phyloP scores from a whole-genome alignment of 306 rosid species.

The Delonix regia region DNA sequence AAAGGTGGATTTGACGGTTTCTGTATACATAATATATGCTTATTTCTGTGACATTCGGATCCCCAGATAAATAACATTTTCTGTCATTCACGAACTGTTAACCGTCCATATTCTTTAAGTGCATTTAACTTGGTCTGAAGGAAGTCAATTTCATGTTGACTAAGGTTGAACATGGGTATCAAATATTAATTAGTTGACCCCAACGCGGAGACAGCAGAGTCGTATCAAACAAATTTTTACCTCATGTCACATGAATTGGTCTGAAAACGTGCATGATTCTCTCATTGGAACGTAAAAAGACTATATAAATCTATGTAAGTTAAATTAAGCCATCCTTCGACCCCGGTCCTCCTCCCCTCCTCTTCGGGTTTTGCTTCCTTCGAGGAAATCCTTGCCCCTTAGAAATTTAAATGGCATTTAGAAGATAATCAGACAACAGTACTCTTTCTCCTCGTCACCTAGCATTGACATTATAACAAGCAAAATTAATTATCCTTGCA shows the following conservation, averaged over 20 bases:
- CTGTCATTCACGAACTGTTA: constrained; percentile 8
- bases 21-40: neutral
- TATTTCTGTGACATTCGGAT: neutral
- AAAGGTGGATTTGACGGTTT: neutral
- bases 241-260: neutral
- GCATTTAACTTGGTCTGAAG: constrained; percentile 20
- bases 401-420: neutral
- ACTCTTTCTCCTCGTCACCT: neutral
- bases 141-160: constrained; percentile 31
- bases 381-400: neutral
- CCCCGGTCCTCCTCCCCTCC: neutral
- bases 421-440: neutral
- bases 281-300: neutral
- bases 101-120: neutral
- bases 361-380: neutral
- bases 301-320: neutral
- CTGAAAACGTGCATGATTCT: constrained; percentile 9
- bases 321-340: constrained; percentile 8
- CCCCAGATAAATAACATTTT: neutral
- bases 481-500: neutral
- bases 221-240: neutral
- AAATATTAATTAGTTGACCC: constrained; percentile 12
- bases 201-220: constrained; percentile 15
- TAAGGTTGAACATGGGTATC: neutral
- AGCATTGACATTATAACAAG: neutral